phyloP scores from a whole-genome alignment of 306 rosid genomes.

The Quercus agrifolia region DNA sequence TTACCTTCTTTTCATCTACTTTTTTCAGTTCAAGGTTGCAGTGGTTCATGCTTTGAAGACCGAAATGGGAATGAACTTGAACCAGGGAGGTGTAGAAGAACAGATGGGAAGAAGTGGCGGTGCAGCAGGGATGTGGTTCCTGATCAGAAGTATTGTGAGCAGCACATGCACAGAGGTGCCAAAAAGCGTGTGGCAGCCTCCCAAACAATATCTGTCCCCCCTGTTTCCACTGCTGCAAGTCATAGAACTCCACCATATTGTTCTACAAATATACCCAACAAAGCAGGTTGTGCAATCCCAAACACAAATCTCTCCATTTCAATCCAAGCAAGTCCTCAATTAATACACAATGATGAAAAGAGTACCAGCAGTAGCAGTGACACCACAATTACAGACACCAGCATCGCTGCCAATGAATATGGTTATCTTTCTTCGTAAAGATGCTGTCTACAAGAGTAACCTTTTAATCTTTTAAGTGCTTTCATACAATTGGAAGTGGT shows the following conservation, averaged over 20 bases:
- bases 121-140: slow-evolving; percentile 62
- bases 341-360: slow-evolving; percentile 25
- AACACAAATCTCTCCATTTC: slow-evolving; percentile 68
- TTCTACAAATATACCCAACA: slow-evolving; percentile 12
- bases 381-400: slow-evolving; percentile 61
- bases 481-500: not conserved
- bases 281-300: slow-evolving; percentile 28
- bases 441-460: not conserved
- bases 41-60: slow-evolving; percentile 23
- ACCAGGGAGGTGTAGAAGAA: slow-evolving; percentile 73
- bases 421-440: slow-evolving; percentile 37
- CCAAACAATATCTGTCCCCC: slow-evolving; percentile 23
- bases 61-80: slow-evolving; percentile 41
- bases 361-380: slow-evolving; percentile 50
- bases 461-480: slow-evolving; percentile 3
- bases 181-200: slow-evolving; percentile 39
- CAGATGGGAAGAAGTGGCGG: slow-evolving; percentile 91
- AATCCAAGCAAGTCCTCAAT: slow-evolving; percentile 37
- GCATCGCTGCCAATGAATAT: slow-evolving; percentile 31
- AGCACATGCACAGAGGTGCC: slow-evolving; percentile 79
- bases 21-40: slow-evolving; percentile 48
- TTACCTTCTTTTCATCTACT: not conserved
- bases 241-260: slow-evolving; percentile 21
- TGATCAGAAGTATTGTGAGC: slow-evolving; percentile 63
- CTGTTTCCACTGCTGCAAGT: slow-evolving; percentile 19